Conservation (phyloP, 768 basidiomycete genomes). For the Lactarius sp. region DNA sequence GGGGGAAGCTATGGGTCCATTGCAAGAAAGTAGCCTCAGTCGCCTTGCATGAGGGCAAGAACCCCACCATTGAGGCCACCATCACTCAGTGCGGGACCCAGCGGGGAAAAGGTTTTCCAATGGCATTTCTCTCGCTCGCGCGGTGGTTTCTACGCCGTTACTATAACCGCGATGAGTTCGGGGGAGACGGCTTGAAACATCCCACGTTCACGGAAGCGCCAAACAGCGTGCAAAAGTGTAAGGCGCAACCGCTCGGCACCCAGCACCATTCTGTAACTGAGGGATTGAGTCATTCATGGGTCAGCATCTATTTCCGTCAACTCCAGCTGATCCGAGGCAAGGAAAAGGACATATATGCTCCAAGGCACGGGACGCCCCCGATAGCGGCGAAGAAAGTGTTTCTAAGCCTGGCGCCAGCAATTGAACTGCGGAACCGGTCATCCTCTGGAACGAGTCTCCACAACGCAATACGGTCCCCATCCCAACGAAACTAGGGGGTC, state of each 20-base stretch:
- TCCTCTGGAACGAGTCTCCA: not conserved
- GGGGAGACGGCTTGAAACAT: not conserved
- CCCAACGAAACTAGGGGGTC: not conserved
- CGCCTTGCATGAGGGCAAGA: too few species aligned
- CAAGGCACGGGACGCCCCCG: too few species aligned
- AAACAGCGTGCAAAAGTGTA: not conserved
- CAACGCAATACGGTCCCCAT: not conserved
- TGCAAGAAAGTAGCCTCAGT: not conserved
- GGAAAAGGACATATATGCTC: not conserved
- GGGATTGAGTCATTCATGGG: not conserved
- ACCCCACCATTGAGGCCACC: not conserved
- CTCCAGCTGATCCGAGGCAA: not conserved
- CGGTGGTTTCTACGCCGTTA: not conserved
- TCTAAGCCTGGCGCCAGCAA: too few species aligned
- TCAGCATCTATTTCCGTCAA: not conserved
- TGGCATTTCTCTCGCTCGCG: not conserved
- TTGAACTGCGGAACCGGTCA: not conserved
- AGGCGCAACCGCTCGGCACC: not conserved
- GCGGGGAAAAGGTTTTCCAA: not conserved
- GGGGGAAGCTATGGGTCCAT: not conserved
- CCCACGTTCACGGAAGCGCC: not conserved
- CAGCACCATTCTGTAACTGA: not conserved
- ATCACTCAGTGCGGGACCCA: not conserved
- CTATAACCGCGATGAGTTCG: not conserved
- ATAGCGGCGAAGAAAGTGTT: too few species aligned